A percentile compares a stretch with the other conserved stretches of the same genome.
phyloP scores from a whole-genome alignment of 2,329 filamentous ascomycete genomes.

The Tolypocladium endophyticum region DNA sequence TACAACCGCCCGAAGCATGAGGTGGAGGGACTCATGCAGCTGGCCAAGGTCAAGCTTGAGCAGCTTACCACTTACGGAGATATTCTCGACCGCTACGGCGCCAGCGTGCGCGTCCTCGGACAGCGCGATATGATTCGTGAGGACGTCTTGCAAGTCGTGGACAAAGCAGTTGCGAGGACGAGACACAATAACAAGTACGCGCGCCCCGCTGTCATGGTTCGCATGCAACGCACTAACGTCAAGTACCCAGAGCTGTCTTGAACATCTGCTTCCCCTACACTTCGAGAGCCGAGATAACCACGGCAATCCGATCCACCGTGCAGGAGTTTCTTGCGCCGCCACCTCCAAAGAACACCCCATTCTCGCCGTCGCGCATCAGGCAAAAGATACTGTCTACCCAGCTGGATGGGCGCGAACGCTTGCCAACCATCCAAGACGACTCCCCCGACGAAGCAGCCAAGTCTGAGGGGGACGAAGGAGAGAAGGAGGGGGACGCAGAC shows the following conservation, averaged over 20 bases:
- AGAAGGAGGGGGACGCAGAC: slow-evolving; percentile 26
- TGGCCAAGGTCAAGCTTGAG: slow-evolving; percentile 88
- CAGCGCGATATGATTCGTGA: slow-evolving; percentile 73
- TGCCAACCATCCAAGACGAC: slow-evolving; percentile 39
- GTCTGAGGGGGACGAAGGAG: slow-evolving; percentile 33
- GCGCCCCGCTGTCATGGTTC: not conserved
- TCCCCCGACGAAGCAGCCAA: slow-evolving; percentile 27
- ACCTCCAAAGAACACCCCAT: slow-evolving; percentile 55
- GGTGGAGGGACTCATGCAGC: slow-evolving; percentile 93
- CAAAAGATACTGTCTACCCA: slow-evolving; percentile 71
- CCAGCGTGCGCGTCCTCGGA: slow-evolving; percentile 74
- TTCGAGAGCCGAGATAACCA: slow-evolving; percentile 87
- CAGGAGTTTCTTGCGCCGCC: slow-evolving; percentile 72
- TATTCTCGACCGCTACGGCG: slow-evolving; percentile 84
- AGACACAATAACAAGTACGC: slow-evolving; percentile 70
- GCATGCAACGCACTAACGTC: slow-evolving; percentile 5
- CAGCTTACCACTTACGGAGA: slow-evolving; percentile 91
- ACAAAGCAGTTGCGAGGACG: slow-evolving; percentile 77
- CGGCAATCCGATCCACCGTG: slow-evolving; percentile 79
- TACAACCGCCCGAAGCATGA: slow-evolving; percentile 96
- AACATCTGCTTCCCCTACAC: slow-evolving; percentile 99
- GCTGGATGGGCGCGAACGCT: slow-evolving; percentile 34
- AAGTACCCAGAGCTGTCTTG: slow-evolving; percentile 45
- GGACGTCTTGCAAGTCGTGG: slow-evolving; percentile 82
- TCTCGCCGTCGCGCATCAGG: slow-evolving; percentile 79